phyloP scores from a whole-genome alignment of 805 yeast genomes.

The Helenozyma rhizophorensis region DNA sequence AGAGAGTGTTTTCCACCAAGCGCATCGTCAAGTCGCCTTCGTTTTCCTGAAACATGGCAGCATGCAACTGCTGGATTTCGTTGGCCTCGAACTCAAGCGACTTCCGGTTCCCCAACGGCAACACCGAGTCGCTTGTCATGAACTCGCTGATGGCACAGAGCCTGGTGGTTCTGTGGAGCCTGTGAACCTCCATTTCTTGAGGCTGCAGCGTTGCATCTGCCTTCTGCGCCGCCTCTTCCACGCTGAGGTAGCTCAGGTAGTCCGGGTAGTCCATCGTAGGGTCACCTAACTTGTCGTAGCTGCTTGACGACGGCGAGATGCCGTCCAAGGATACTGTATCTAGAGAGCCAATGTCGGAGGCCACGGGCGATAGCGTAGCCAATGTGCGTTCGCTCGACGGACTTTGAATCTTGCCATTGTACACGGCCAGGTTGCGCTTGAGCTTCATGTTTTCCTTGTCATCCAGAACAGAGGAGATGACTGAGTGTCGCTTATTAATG shows the following conservation, averaged over 20 bases:
- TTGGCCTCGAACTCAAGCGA: constrained; percentile 13
- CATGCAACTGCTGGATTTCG: constrained; percentile 6
- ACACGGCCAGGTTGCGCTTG: constrained; percentile 3
- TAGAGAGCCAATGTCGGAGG: constrained; percentile 7
- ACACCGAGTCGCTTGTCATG: constrained; percentile 4
- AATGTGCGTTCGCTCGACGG: constrained; percentile 12
- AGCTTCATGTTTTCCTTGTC: not conserved
- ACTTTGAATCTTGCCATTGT: constrained; percentile 5
- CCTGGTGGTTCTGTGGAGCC: constrained; percentile 13
- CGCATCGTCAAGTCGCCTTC: constrained; percentile 6
- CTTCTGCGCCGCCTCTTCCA: constrained; percentile 5
- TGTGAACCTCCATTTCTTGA: too few species aligned
- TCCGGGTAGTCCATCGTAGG: not conserved
- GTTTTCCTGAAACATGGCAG: constrained; percentile 1
- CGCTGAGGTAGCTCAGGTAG: constrained; percentile 3
- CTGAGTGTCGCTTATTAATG: not conserved
- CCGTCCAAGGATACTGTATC: constrained; percentile 7
- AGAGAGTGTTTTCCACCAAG: constrained; percentile 14
- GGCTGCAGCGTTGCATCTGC: too few species aligned
- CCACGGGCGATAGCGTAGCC: constrained; percentile 7
- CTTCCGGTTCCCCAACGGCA: constrained; percentile 14
- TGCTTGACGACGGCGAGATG: constrained; percentile 2
- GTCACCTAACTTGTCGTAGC: not conserved
- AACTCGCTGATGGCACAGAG: constrained; percentile 8
- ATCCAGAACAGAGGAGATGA: not conserved